These are phyloP conservation scores for Leishmania gerbilli DNA, from an alignment of 208 protist species.

Conservation along the genomic window DNA sequence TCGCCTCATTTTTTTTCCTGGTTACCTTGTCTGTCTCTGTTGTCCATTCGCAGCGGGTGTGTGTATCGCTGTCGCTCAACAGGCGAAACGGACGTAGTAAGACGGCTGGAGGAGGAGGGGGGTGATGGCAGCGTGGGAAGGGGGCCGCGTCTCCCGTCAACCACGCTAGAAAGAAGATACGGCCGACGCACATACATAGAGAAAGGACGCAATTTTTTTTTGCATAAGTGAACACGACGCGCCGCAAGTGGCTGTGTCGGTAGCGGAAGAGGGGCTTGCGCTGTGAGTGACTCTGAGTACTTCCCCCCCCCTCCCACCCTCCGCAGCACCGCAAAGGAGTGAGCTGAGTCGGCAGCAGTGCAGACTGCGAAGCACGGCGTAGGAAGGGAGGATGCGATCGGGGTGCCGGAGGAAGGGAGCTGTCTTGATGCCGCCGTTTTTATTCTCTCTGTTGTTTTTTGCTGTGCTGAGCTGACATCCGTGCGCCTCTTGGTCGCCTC, in stretches of 20 bases:
- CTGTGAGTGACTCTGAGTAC: not conserved
- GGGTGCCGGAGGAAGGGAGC: not conserved
- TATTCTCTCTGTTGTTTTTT: not conserved
- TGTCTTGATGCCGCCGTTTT: not conserved
- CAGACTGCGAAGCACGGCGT: not conserved
- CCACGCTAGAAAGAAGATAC: not conserved
- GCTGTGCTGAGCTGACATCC: not conserved
- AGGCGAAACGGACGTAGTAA: not conserved
- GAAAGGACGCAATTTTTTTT: not conserved
- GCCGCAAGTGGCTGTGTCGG: not conserved
- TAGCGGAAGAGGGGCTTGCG: not conserved
- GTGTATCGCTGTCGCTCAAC: not conserved
- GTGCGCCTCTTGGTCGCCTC: not conserved
- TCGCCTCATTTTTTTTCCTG: not conserved
- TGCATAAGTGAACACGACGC: not conserved
- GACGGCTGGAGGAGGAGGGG: not conserved
- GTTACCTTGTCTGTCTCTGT: not conserved
- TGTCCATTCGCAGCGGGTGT: not conserved
- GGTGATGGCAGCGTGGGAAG: not conserved
- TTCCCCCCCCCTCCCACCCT: not conserved
- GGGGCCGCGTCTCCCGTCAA: not conserved
- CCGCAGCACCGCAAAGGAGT: not conserved
- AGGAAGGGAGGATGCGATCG: not conserved
- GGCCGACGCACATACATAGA: not conserved
- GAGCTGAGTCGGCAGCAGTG: not conserved